Conservation (phyloP, 1,284 basidiomycete genomes). For the Apiotrichum veenhuisii region DNA sequence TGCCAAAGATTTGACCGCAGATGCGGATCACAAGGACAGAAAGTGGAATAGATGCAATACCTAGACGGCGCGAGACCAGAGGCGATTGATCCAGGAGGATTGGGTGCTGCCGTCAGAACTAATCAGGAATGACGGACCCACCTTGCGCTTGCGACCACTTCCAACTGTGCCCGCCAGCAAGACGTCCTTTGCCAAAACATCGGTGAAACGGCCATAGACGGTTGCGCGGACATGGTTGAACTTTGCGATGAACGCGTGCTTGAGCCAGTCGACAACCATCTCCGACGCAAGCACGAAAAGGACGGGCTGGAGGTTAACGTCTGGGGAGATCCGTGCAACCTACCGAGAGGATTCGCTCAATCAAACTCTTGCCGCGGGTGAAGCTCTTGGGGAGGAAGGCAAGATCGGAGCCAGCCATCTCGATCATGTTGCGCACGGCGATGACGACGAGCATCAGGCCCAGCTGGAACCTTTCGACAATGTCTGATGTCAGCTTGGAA, state of each 20-base stretch:
- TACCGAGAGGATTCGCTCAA: conserved; percentile 79
- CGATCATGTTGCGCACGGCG: conserved; percentile 90
- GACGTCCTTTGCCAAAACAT: conserved; percentile 92
- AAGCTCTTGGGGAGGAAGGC: conserved; percentile 79
- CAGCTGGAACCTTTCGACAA: conserved; percentile 95
- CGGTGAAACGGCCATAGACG: conserved; percentile 92
- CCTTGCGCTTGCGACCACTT: conserved; percentile 57
- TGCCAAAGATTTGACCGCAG: conserved; percentile 67
- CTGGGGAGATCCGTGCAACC: conserved; percentile 32
- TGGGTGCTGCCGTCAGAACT: conserved; percentile 53
- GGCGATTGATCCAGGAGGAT: conserved; percentile 94
- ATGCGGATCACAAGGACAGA: conserved; percentile 88
- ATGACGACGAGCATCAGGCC: conserved; percentile 87
- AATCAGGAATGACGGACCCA: conserved; percentile 36
- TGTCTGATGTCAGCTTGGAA: conserved; percentile 58
- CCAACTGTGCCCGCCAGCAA: conserved; percentile 63
- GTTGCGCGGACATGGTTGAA: conserved; percentile 90
- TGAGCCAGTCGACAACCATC: conserved; percentile 96
- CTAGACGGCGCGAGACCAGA: conserved; percentile 84
- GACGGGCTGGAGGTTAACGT: conserved; percentile 65
- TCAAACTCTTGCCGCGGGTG: conserved; percentile 69
- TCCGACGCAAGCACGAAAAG: conserved; percentile 87
- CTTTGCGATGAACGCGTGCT: conserved; percentile 99
- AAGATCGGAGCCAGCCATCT: conserved; percentile 83
- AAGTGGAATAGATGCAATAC: conserved; percentile 88